Evolutionary conservation across 345 rosid genomes (phyloP), one percentile per base, ranked within the genome.

Genomic region (Eucalyptus victrix): DNA sequence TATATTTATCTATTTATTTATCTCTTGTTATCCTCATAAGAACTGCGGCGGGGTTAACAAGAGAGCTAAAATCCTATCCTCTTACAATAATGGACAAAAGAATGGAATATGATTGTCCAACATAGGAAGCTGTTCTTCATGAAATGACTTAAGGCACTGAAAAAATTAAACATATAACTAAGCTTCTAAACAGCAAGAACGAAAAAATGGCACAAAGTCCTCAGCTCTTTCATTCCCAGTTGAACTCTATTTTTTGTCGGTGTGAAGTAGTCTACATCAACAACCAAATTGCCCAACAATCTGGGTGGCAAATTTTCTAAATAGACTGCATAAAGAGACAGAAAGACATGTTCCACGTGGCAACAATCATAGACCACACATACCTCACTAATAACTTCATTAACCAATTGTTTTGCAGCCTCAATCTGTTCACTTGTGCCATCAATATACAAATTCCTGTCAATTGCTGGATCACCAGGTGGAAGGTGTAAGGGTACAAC

Each of bases 321-420:
- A 90, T 47, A 26, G 85, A 58, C 47, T 9, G 4, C 81, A n/a
- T 42, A 42, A 72, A 58, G 17, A 58, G 60, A 88, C 49, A 62
- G 56, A 54, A 50, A 86, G 60, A 49, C 88, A 88, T 91, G 80
- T 87, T 89, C 94, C 49, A 89, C 49, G 87, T 86, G 88, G 47
- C 87, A 92, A 62, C 88, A 92, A 34, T 47, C 92, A 91, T 54
- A 90, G 90, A 90, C 58, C 89, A 88, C 89, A 90, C 92, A 95
- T 98, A 98, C 99, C 99, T 98, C 99, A 91, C 98, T 98, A 91
- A 92, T 96, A 89, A 96, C 98, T 93, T 98, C 99, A 92, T 93
- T 93, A 92, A 98, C 95, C 96, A 98, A 94, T 88, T 94, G 96
- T 92, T 95, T 98, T 47, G 99, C 99, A 92, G 87, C 92, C 91